A percentile compares a stretch with the other conserved stretches of the same genome.
Conservation (phyloP, 163 green algal genomes). For the Dunaliella salina region DNA sequence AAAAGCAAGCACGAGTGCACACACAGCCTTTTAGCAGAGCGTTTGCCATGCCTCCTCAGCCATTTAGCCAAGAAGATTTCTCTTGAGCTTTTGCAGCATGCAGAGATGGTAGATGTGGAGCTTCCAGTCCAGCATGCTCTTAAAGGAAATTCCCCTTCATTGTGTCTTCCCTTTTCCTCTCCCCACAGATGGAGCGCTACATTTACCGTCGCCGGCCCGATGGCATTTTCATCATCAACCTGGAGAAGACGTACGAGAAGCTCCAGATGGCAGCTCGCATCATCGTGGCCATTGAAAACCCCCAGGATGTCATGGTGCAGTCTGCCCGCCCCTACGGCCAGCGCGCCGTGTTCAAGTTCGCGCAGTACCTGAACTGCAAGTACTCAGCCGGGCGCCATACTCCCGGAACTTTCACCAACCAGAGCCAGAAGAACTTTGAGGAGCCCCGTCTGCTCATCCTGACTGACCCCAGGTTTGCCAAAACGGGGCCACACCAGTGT, state of each 20-base stretch:
- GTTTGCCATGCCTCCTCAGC: too few species aligned
- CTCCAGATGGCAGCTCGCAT: slow-evolving; percentile 93
- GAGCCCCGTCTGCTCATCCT: slow-evolving; percentile 84
- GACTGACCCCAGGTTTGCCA: slow-evolving; percentile 14
- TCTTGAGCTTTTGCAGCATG: too few species aligned
- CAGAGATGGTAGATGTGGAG: too few species aligned
- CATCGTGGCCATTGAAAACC: slow-evolving; percentile 99
- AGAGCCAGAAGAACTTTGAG: slow-evolving; percentile 96
- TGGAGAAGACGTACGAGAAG: slow-evolving; percentile 98
- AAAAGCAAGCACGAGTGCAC: background rate
- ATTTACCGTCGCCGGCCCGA: slow-evolving; percentile 84
- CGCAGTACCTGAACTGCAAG: slow-evolving; percentile 91
- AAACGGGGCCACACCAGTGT: too few species aligned
- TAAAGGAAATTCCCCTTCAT: background rate
- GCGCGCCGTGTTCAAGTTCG: slow-evolving; percentile 97
- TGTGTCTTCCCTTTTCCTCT: background rate
- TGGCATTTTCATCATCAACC: slow-evolving; percentile 98
- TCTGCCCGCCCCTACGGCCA: slow-evolving; percentile 89
- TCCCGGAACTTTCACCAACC: slow-evolving; percentile 98
- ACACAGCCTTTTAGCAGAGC: too few species aligned
- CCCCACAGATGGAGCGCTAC: slow-evolving; percentile 92
- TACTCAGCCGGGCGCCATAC: slow-evolving; percentile 87
- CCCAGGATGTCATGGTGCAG: slow-evolving; percentile 65
- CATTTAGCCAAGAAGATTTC: too few species aligned
- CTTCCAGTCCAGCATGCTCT: background rate